These are phyloP conservation scores for Pythium coloratum DNA, from an alignment of 352 stramenopile genomes.

Conservation along the genomic window DNA sequence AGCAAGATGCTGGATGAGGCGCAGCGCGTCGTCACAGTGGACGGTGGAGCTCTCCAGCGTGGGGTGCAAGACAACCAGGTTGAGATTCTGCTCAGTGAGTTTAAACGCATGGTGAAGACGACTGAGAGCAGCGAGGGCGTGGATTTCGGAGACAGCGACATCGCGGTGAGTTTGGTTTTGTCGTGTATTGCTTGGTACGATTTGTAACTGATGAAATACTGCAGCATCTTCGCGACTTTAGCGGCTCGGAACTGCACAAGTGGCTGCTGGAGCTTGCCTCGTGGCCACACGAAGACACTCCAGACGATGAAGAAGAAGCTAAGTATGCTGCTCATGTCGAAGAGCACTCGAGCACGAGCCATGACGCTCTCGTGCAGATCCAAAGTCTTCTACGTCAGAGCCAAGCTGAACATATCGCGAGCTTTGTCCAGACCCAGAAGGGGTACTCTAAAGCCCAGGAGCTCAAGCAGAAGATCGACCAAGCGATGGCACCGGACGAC, in stretches of 20 bases:
- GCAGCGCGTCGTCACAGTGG: constrained; percentile 1
- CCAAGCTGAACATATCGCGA: constrained; percentile 43
- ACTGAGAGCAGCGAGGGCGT: constrained; percentile 29
- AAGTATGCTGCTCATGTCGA: constrained; percentile 42
- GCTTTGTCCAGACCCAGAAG: constrained; percentile 38
- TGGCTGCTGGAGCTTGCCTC: constrained; percentile 32
- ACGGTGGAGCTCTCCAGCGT: not conserved
- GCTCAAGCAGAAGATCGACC: constrained; percentile 15
- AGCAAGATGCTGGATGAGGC: constrained; percentile 10
- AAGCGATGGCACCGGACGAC: constrained; percentile 12
- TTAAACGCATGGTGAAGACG: constrained; percentile 36
- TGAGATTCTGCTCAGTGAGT: constrained; percentile 38
- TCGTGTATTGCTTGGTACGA: not conserved
- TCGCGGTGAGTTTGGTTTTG: constrained; percentile 25
- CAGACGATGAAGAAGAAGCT: constrained; percentile 33
- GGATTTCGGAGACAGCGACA: constrained; percentile 44
- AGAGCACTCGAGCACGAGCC: constrained; percentile 32
- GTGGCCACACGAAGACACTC: constrained; percentile 3
- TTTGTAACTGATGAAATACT: not conserved
- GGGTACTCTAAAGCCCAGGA: constrained; percentile 31
- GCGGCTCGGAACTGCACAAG: constrained; percentile 17
- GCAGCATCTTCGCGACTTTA: constrained; percentile 42
- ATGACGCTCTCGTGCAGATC: constrained; percentile 43
- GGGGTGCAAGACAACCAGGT: constrained; percentile 24
- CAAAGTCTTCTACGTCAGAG: constrained; percentile 36